phyloP scores from a whole-genome alignment of 768 basidiomycete genomes.

The Leccinum broughii region DNA sequence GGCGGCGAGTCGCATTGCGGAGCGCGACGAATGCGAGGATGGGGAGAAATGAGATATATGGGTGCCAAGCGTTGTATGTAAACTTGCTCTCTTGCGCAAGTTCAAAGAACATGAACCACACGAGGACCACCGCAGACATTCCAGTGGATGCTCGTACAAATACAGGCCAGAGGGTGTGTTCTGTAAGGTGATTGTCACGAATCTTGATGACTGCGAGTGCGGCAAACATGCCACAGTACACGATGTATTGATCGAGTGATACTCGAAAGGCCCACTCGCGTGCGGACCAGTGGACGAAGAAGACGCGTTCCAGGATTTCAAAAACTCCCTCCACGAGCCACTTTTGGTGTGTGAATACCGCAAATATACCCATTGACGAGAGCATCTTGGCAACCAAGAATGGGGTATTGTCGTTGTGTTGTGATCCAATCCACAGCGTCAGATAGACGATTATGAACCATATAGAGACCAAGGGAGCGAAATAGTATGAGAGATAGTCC shows the following conservation, averaged over 20 bases:
- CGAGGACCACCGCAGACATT: slow-evolving; percentile 51
- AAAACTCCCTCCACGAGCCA: slow-evolving; percentile 70
- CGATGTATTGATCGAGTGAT: slow-evolving; percentile 85
- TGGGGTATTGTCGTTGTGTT: slow-evolving; percentile 65
- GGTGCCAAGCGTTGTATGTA: slow-evolving; percentile 84
- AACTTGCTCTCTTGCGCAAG: slow-evolving; percentile 76
- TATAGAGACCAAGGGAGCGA: slow-evolving; percentile 85
- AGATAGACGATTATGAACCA: slow-evolving; percentile 87
- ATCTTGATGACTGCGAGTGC: slow-evolving; percentile 74
- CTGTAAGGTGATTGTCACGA: slow-evolving; percentile 68
- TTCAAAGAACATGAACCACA: slow-evolving; percentile 87
- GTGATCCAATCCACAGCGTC: slow-evolving; percentile 71
- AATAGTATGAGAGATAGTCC: slow-evolving; percentile 89
- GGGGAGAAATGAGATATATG: slow-evolving; percentile 79
- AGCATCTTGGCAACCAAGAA: slow-evolving; percentile 74
- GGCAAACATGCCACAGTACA: slow-evolving; percentile 82
- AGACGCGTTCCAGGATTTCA: slow-evolving; percentile 58
- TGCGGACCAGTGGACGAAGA: slow-evolving; percentile 80
- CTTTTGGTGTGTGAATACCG: slow-evolving; percentile 61
- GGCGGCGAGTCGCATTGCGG: slow-evolving; percentile 69
- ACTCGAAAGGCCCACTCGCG: slow-evolving; percentile 89
- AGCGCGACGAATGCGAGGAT: slow-evolving; percentile 71
- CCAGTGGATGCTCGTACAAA: slow-evolving; percentile 48
- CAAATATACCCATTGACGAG: slow-evolving; percentile 61
- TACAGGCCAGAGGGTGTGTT: slow-evolving; percentile 65